A percentile compares a stretch with the other conserved stretches of the same genome.
Conservation (phyloP, 768 basidiomycete genomes). For the Psilocybe subaeruginosa region DNA sequence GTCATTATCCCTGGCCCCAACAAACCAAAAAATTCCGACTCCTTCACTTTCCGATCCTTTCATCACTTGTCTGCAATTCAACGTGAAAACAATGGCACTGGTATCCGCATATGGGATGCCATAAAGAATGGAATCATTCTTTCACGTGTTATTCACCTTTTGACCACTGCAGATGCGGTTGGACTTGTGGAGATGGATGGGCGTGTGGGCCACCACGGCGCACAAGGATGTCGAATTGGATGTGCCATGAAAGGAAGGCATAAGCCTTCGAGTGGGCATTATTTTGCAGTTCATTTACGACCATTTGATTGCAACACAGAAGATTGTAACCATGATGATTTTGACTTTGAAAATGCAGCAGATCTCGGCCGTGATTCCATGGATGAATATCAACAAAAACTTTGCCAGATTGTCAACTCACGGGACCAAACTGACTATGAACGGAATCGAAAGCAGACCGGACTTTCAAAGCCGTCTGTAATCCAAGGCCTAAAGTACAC, state of each 20-base stretch:
- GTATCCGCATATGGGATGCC: conserved; percentile 33
- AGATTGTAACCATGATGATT: conserved; percentile 26
- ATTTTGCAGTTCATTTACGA: conserved; percentile 31
- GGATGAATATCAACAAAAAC: conserved; percentile 14
- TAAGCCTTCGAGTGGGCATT: conserved; percentile 29
- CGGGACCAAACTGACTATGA: conserved; percentile 19
- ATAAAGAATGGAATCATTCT: conserved; percentile 8
- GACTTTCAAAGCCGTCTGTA: conserved; percentile 37
- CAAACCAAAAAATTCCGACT: conserved; percentile 29
- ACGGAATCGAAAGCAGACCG: conserved; percentile 23
- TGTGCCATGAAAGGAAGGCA: conserved; percentile 32
- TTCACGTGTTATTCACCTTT: conserved; percentile 11
- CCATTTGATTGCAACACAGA: conserved; percentile 20
- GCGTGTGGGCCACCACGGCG: conserved; percentile 28
- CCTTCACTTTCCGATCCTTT: conserved; percentile 29
- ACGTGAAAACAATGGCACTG: conserved; percentile 8
- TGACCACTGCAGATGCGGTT: conserved; percentile 28
- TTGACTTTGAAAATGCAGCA: conserved; percentile 4
- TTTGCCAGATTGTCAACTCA: conserved; percentile 14
- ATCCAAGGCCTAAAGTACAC: conserved; percentile 33
- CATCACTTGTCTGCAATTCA: conserved; percentile 32
- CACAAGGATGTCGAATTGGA: conserved; percentile 35
- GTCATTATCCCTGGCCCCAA: conserved; percentile 32
- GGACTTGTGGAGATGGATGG: conserved; percentile 29
- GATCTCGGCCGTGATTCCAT: too few relatives aligned